phyloP scores from a whole-genome alignment of 2,329 filamentous ascomycete genomes.

The Neofusicoccum kwambonambiense region DNA sequence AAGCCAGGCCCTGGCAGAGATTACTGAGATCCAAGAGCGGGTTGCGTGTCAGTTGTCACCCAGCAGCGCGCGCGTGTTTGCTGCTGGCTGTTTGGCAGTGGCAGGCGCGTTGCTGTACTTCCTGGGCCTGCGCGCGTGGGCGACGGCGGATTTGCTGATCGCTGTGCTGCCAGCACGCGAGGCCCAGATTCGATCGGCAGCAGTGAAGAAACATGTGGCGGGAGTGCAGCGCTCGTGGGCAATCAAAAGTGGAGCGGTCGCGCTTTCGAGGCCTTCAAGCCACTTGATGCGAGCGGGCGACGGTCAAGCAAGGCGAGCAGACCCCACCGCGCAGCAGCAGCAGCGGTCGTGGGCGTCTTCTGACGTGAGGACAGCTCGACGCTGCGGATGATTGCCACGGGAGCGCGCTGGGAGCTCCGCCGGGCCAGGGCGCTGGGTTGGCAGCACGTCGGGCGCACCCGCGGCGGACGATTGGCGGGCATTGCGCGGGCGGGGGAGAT shows the following conservation, averaged over 20 bases:
- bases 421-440: neutral
- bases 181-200: neutral
- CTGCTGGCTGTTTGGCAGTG: neutral
- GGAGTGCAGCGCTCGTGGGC: neutral
- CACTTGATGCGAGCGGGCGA: neutral
- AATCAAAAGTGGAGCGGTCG: constrained; percentile 8
- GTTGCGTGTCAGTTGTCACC: neutral
- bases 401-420: neutral
- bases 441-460: neutral
- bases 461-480: neutral
- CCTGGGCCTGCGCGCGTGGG: too few species aligned
- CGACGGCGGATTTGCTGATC: neutral
- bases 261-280: neutral
- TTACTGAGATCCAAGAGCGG: neutral
- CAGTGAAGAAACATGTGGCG: neutral
- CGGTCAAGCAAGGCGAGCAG: neutral
- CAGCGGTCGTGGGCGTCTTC: neutral
- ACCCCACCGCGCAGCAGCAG: neutral
- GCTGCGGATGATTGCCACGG: constrained; percentile 10
- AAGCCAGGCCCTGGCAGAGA: neutral
- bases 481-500: neutral
- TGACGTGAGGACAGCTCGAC: neutral
- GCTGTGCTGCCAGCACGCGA: neutral
- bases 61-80: neutral
- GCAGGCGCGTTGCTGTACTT: too few species aligned